These are phyloP conservation scores for Cyclospora cayetanensis DNA, from an alignment of 169 alveolate species.

Conservation along the genomic window DNA sequence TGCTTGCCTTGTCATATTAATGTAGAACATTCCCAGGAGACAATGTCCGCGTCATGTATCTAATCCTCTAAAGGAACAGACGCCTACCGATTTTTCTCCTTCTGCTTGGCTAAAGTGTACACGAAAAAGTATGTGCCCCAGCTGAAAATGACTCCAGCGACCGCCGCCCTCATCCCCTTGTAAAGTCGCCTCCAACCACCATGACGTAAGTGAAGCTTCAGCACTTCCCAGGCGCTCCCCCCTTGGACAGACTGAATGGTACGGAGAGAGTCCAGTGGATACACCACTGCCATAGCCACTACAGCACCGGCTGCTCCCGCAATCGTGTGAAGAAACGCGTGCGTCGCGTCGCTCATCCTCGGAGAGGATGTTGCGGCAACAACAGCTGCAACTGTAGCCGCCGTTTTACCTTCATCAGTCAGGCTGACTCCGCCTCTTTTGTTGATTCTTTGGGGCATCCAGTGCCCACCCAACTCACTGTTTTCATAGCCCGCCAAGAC, in stretches of 20 bases:
- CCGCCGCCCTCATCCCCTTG: conserved; percentile 66
- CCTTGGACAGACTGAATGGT: conserved; percentile 67
- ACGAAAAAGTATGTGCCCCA: conserved; percentile 73
- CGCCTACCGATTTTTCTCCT: conserved; percentile 52
- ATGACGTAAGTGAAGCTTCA: conserved; percentile 32
- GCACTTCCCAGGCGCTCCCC: conserved; percentile 53
- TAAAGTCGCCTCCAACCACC: conserved; percentile 69
- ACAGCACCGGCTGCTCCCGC: conserved; percentile 72
- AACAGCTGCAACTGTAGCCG: conserved; percentile 61
- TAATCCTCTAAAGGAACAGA: background rate
- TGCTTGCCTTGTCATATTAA: too few species aligned
- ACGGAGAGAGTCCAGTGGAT: conserved; percentile 68
- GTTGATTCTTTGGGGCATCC: conserved; percentile 41
- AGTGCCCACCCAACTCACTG: conserved; percentile 44
- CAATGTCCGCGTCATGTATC: too few species aligned
- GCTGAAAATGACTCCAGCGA: conserved; percentile 71
- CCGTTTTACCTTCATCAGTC: conserved; percentile 45
- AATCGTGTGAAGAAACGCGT: conserved; percentile 63
- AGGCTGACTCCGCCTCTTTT: background rate
- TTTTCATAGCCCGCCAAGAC: background rate
- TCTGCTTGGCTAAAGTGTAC: conserved; percentile 47
- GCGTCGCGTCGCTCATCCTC: conserved; percentile 49
- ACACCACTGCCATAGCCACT: conserved; percentile 66
- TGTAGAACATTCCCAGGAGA: too few species aligned
- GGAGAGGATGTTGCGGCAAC: conserved; percentile 55